phyloP scores from a whole-genome alignment of 192 early-diverging fungal species.

The Cladochytrium replicatum region DNA sequence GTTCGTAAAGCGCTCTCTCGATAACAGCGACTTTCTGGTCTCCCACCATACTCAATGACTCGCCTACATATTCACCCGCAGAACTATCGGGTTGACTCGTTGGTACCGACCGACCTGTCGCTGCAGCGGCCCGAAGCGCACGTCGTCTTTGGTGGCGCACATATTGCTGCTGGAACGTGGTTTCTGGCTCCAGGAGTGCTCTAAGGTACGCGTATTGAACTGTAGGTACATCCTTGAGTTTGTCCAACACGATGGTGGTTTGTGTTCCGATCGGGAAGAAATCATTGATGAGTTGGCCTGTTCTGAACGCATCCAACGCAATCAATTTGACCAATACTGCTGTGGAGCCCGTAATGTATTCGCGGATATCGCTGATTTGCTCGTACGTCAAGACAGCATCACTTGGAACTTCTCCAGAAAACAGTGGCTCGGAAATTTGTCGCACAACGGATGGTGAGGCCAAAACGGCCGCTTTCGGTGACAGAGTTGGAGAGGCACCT shows the following conservation, averaged over 20 bases:
- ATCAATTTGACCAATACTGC: slow-evolving; percentile 15
- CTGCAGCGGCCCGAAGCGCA: no score
- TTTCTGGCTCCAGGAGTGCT: slow-evolving; percentile 21
- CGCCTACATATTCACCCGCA: no score
- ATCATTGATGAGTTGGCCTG: slow-evolving; percentile 15
- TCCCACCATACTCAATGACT: slow-evolving; percentile 1
- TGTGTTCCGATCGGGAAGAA: slow-evolving; percentile 13
- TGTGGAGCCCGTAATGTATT: slow-evolving; percentile 10
- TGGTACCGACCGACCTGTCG: no score
- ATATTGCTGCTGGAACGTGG: no score
- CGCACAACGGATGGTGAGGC: no score
- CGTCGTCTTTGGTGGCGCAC: no score
- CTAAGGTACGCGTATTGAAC: slow-evolving; percentile 14
- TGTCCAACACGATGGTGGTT: slow-evolving; percentile 13
- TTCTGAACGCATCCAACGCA: slow-evolving; percentile 11
- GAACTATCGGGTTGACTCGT: no score
- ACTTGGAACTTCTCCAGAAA: slow-evolving; percentile 6
- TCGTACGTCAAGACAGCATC: slow-evolving; percentile 8
- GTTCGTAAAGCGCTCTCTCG: slow-evolving; percentile 7
- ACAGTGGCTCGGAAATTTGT: no score
- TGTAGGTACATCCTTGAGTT: slow-evolving; percentile 10
- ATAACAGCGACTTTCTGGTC: slow-evolving; percentile 4
- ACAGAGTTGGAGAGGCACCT: no score
- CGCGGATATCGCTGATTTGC: slow-evolving; percentile 10
- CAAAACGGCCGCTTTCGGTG: no score